Evolutionary conservation across 2,329 filamentous ascomycete genomes (phyloP).

Genomic region (Chlorencoelia australis): DNA sequence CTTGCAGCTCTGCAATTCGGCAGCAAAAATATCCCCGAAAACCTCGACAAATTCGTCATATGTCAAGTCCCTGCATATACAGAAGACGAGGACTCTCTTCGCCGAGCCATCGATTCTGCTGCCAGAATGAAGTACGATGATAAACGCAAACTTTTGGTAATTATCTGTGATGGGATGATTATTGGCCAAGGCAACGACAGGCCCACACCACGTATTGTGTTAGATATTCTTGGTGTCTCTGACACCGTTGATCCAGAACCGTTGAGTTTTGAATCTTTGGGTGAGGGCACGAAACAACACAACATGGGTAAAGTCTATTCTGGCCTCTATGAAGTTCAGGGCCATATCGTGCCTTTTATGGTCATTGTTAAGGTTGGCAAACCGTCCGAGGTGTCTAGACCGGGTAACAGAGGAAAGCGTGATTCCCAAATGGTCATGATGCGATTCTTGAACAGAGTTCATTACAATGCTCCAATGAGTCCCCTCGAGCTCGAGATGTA

Average conservation of each 20-base stretch:
- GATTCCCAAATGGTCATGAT: conserved; percentile 98
- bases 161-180: conserved; percentile 98
- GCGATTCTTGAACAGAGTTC: conserved; percentile 97
- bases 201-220: conserved; percentile 86
- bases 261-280: conserved; percentile 90
- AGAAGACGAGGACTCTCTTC: conserved; percentile 93
- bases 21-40: conserved; percentile 82
- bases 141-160: conserved; percentile 87
- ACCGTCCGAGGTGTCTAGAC: conserved; percentile 60
- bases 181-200: conserved; percentile 97
- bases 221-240: conserved; percentile 92
- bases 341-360: conserved; percentile 95
- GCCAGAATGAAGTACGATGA: conserved; percentile 96
- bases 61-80: conserved; percentile 97
- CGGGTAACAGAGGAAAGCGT: conserved; percentile 97
- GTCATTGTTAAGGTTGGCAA: conserved; percentile 95
- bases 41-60: conserved; percentile 97
- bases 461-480: conserved; percentile 95
- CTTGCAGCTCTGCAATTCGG: conserved; percentile 91
- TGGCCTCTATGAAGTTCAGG: conserved; percentile 92
- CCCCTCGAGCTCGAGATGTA: conserved; percentile 97
- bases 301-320: conserved; percentile 99
- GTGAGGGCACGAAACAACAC: conserved; percentile 93
- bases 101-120: conserved; percentile 92
- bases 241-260: conserved; percentile 92